These are phyloP conservation scores for Amanita molliuscula DNA, from an alignment of 768 basidiomycete species.

Conservation along the genomic window DNA sequence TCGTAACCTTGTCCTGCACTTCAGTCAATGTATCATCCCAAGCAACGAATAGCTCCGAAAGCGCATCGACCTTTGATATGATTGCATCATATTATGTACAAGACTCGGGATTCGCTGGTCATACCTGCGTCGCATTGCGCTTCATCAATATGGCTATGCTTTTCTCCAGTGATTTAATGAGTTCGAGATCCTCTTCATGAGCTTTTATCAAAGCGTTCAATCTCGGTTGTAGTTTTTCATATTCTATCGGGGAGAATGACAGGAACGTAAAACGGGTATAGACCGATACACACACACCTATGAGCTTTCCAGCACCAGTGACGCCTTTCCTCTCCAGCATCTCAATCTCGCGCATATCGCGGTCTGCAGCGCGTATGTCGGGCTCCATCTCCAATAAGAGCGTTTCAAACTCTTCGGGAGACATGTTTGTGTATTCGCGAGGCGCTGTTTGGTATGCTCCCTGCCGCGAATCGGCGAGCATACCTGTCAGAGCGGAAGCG, in stretches of 20 bases:
- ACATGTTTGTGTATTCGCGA: slow-evolving; percentile 56
- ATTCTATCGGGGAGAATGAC: slow-evolving; percentile 26
- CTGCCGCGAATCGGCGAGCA: slow-evolving; percentile 29
- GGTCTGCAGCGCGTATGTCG: slow-evolving; percentile 74
- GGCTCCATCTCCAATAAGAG: slow-evolving; percentile 72
- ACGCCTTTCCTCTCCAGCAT: slow-evolving; percentile 61
- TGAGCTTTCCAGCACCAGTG: slow-evolving; percentile 60
- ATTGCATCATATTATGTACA: background rate
- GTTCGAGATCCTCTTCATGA: slow-evolving; percentile 47
- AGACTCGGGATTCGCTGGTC: slow-evolving; percentile 12
- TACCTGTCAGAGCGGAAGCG: slow-evolving; percentile 64
- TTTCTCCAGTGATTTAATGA: slow-evolving; percentile 52
- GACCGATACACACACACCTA: slow-evolving; percentile 28
- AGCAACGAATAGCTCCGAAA: slow-evolving; percentile 76
- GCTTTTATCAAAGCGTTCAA: slow-evolving; percentile 45
- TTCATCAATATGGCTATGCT: slow-evolving; percentile 59
- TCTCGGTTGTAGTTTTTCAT: slow-evolving; percentile 59
- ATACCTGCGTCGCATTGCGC: slow-evolving; percentile 59
- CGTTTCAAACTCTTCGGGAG: slow-evolving; percentile 57
- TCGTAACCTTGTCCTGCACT: slow-evolving; percentile 47
- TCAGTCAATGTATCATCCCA: slow-evolving; percentile 76
- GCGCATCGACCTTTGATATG: slow-evolving; percentile 51
- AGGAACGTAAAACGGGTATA: background rate
- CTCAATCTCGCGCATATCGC: slow-evolving; percentile 73
- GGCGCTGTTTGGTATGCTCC: slow-evolving; percentile 16